Percentiles rank a stretch among this genome's conserved stretches.
phyloP scores from a whole-genome alignment of 345 rosid genomes.

The Syzygium jambos region DNA sequence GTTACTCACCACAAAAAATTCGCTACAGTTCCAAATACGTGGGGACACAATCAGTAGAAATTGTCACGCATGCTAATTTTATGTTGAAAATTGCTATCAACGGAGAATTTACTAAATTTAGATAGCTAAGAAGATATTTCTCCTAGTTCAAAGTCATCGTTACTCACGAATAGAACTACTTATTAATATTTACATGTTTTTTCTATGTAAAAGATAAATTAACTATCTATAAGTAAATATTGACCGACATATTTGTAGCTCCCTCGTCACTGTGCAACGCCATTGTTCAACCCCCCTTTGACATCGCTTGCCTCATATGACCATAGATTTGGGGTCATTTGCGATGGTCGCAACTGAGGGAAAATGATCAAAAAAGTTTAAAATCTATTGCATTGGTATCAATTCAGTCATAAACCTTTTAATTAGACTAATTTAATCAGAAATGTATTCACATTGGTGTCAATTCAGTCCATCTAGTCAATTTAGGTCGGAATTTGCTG shows the following conservation, averaged over 20 bases:
- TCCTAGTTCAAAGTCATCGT: background rate
- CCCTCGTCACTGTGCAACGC: background rate
- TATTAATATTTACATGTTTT: background rate
- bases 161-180: background rate
- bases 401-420: too few species aligned
- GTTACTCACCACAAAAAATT: background rate
- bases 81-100: background rate
- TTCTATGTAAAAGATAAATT: background rate
- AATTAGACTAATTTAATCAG: too few species aligned
- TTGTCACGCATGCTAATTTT: background rate
- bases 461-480: too few species aligned
- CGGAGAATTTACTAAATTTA: background rate
- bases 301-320: too few species aligned
- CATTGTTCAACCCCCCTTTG: background rate
- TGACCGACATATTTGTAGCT: background rate
- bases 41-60: background rate
- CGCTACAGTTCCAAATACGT: accelerated
- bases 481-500: too few species aligned
- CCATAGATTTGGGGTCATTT: too few species aligned
- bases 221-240: background rate
- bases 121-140: background rate
- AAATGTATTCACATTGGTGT: too few species aligned
- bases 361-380: too few species aligned
- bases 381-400: too few species aligned
- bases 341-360: too few species aligned